Evolutionary conservation across 2,329 filamentous ascomycete species (phyloP).

Genomic region (Aspergillus aculeatus): DNA sequence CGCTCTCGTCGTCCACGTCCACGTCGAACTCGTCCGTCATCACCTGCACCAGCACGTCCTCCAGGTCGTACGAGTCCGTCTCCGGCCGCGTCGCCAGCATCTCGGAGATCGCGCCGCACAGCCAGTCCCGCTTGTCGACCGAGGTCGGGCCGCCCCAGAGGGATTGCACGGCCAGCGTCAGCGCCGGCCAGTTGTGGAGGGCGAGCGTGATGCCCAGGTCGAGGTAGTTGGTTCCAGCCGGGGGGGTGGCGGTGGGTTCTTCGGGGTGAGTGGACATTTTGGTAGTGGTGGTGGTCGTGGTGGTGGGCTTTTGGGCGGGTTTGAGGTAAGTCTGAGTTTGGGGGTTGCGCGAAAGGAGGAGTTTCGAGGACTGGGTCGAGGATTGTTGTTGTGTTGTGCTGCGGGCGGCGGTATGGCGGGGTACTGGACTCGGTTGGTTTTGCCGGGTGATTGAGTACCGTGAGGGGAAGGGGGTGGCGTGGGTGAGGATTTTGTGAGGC

Average conservation of each 20-base stretch:
- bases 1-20: conserved; percentile 85
- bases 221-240: conserved; percentile 63
- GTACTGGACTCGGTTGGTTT: no score
- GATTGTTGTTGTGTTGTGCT: neutral
- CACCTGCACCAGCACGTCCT: conserved; percentile 80
- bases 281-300: neutral
- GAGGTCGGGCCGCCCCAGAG: conserved; percentile 84
- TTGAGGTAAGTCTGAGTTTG: no score
- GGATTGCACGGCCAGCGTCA: conserved; percentile 82
- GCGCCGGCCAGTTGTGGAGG: conserved; percentile 82
- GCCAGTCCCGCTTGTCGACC: conserved; percentile 91
- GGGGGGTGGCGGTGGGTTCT: conserved; percentile 18
- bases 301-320: neutral
- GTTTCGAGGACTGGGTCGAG: neutral
- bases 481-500: no score
- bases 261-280: conserved; percentile 22
- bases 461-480: no score
- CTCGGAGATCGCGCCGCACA: conserved; percentile 82
- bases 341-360: no score
- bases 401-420: neutral
- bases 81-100: conserved; percentile 64
- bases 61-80: conserved; percentile 75
- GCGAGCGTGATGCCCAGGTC: conserved; percentile 84
- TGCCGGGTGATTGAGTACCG: no score
- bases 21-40: conserved; percentile 97